Evolutionary conservation across 139 green algal genomes (phyloP).

Genomic region (Micromonas commoda): DNA sequence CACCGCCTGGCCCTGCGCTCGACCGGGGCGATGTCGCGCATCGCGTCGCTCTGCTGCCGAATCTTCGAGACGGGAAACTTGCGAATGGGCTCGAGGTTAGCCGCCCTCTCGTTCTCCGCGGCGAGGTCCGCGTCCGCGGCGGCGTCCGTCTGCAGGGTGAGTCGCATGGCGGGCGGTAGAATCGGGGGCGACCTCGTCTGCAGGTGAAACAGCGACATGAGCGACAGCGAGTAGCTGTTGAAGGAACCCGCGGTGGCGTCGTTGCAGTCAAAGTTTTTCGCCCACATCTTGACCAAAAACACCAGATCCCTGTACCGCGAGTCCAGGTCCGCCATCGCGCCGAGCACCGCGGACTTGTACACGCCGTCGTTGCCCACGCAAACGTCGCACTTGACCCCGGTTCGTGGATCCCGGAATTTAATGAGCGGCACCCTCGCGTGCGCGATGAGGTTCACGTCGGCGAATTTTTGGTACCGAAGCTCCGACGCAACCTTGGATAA

Average conservation of each 20-base stretch:
- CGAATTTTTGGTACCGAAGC: slow-evolving; percentile 5
- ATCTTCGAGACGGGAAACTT: slow-evolving; percentile 1
- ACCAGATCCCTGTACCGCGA: slow-evolving; percentile 9
- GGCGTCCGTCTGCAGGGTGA: slow-evolving; percentile 5
- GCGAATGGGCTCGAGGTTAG: not conserved
- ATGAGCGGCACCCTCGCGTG: slow-evolving; percentile 36
- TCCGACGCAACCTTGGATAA: slow-evolving; percentile 3
- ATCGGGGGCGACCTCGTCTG: slow-evolving; percentile 14
- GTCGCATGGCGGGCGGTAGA: not conserved
- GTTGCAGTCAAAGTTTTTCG: slow-evolving; percentile 35
- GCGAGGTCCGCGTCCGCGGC: not conserved
- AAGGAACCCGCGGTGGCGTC: slow-evolving; percentile 29
- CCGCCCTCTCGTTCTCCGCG: not conserved
- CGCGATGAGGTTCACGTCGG: slow-evolving; percentile 27
- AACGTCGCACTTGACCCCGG: slow-evolving; percentile 36
- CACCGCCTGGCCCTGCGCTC: not conserved
- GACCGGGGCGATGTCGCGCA: not conserved
- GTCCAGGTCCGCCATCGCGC: not conserved
- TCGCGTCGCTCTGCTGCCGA: not conserved
- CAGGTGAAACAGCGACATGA: slow-evolving; percentile 33
- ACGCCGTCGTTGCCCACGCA: slow-evolving; percentile 29
- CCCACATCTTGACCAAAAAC: slow-evolving; percentile 37
- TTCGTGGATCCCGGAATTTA: slow-evolving; percentile 36
- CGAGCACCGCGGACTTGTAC: slow-evolving; percentile 27
- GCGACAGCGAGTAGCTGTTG: slow-evolving; percentile 37